phyloP scores from a whole-genome alignment of 176 grass and related monocot species.

The Musa schizocarpa region DNA sequence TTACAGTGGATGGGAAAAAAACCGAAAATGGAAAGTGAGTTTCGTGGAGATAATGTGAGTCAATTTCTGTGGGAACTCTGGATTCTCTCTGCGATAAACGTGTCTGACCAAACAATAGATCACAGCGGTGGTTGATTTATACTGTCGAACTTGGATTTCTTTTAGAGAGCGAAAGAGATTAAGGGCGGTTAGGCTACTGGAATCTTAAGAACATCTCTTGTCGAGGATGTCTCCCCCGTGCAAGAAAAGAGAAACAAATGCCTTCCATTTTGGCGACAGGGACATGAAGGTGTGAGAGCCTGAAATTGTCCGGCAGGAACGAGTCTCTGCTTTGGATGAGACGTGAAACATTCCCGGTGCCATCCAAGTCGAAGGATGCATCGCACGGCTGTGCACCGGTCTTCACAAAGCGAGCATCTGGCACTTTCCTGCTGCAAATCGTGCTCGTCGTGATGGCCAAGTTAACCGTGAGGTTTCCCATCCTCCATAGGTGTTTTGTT shows the following conservation, averaged over 20 bases:
- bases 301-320: too few species aligned
- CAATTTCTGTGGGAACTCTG: neutral
- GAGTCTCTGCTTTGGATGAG: too few species aligned
- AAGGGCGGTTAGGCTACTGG: neutral
- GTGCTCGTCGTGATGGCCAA: neutral
- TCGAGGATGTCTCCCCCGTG: neutral
- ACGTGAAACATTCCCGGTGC: too few species aligned
- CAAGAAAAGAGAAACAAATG: neutral
- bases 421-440: neutral
- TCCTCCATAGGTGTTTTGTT: neutral
- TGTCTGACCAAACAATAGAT: constrained; percentile 1
- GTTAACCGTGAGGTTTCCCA: neutral
- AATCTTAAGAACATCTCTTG: neutral
- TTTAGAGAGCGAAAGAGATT: too few species aligned
- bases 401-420: neutral
- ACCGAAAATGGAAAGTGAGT: neutral
- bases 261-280: neutral
- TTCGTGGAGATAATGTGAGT: neutral
- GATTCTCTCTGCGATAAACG: neutral
- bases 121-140: neutral
- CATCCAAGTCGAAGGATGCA: too few species aligned
- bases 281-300: neutral
- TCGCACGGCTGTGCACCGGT: neutral
- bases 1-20: neutral
- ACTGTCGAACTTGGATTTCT: neutral